Evolutionary conservation across 78 protist genomes (phyloP), one percentile per base, ranked within the genome.

Genomic region (Chrysochromulina tobinii): DNA sequence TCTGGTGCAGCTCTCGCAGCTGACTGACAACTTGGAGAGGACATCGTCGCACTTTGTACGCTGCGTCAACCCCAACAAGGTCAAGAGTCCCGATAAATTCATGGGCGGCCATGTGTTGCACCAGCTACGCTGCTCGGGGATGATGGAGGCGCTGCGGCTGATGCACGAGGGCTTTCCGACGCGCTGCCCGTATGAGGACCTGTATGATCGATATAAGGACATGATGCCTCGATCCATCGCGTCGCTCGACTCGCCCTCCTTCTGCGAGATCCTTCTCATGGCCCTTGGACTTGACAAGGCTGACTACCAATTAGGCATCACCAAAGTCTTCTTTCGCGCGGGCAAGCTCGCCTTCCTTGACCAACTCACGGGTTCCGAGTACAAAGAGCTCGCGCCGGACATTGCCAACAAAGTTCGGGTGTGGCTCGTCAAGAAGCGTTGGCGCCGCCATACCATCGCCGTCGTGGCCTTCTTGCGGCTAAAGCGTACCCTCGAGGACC

Each of bases 71-170:
- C 92, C 92, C 14, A 89, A 89, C 69, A 48, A n/a, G 51, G 6
- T 2, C 25, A 87, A 87, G 79, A 3, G 18, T 14, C 55, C 77
- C 51, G 25, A 8, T 20, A 0, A 0, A 12, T 88, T 68, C 81
- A 23, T 3, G 6, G 90, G 83, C 27, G 81, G 81, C 23, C 77
- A n/a, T 38, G 90, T 88, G 81, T 64, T 88, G 64, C 50, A 67
- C 21, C 90, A 88, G 90, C 75, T 88, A 25, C 90, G 90, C 84
- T 88, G 89, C 89, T 61, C 79, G 17, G 89, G 89, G n/a, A 84
- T 84, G 88, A 84, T 84, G 50, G 88, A 84, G 68, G 88, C 88
- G 68, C 88, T 84, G 14, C 88, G 88, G 38, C 68, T 84, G 54
- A 84, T 84, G 88, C 88, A 84, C 68, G 68, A 27, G 68, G 88